Conservation (phyloP, 768 basidiomycete species). For the Strobilomyces confusus region DNA sequence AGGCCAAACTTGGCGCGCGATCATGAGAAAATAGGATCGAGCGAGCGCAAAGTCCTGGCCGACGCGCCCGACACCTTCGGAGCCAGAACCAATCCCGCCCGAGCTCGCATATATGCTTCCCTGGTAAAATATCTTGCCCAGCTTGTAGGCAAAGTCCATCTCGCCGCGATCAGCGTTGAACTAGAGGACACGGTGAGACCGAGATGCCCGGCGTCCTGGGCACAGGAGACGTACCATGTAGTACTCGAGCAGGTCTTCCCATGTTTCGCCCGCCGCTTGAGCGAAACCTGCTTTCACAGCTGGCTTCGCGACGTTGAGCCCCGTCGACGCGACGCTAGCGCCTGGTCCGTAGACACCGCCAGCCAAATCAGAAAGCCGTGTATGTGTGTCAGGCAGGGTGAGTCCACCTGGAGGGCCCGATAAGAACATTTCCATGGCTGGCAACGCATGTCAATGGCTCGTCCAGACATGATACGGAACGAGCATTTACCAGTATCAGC, state of each 20-base stretch:
- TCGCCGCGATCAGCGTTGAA: conserved; percentile 96
- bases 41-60: conserved; percentile 76
- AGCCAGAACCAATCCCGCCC: conserved; percentile 82
- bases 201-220: not conserved
- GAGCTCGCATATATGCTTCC: conserved; percentile 81
- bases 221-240: conserved; percentile 57
- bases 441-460: not conserved
- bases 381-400: conserved; percentile 76
- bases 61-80: conserved; percentile 89
- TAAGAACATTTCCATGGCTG: conserved; percentile 77
- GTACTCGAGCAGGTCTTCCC: conserved; percentile 90
- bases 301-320: conserved; percentile 62
- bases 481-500: conserved; percentile 72
- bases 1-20: conserved; percentile 86
- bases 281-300: conserved; percentile 83
- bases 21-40: conserved; percentile 75
- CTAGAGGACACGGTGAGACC: conserved; percentile 36
- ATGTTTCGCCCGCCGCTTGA: conserved; percentile 86
- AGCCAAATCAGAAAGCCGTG: conserved; percentile 80
- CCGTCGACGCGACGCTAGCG: conserved; percentile 90
- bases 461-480: conserved; percentile 3
- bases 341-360: conserved; percentile 96
- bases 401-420: conserved; percentile 90
- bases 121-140: conserved; percentile 96
- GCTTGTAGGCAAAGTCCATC: conserved; percentile 80